Evolutionary conservation across 257 asterid species (phyloP).

Genomic region (Solanum bukasovii): DNA sequence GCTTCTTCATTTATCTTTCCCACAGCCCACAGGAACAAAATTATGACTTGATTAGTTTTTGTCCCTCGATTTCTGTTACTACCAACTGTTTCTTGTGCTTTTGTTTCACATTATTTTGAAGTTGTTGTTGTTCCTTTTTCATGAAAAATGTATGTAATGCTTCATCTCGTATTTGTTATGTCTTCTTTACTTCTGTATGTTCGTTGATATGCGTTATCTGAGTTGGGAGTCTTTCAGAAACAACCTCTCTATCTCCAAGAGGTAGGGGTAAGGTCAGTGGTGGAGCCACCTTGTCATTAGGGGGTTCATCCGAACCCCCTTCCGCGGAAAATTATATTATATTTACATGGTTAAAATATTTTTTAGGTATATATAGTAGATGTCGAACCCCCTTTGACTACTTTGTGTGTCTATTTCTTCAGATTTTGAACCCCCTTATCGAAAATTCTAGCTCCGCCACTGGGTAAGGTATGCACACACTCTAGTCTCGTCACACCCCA

Average conservation of each 20-base stretch:
- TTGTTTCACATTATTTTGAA: not conserved
- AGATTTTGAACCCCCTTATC: too few relatives aligned
- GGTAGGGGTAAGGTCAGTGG: not conserved
- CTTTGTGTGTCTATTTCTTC: too few relatives aligned
- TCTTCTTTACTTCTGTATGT: not conserved
- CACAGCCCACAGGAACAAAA: not conserved
- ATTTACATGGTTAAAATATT: too few relatives aligned
- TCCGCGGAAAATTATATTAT: too few relatives aligned
- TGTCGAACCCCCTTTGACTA: too few relatives aligned
- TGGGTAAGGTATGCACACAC: not conserved
- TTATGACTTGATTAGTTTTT: not conserved
- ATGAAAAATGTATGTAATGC: not conserved
- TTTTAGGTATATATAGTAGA: too few relatives aligned
- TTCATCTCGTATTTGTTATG: not conserved
- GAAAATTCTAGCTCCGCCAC: too few relatives aligned
- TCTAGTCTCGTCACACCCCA: not conserved
- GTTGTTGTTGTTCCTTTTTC: not conserved
- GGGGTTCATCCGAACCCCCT: too few relatives aligned
- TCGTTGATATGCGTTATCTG: not conserved
- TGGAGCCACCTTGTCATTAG: too few relatives aligned
- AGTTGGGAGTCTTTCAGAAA: not conserved
- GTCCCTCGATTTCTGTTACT: not conserved
- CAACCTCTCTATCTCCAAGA: not conserved
- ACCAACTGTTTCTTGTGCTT: not conserved
- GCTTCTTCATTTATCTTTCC: not conserved